phyloP scores from a whole-genome alignment of 176 grass and related monocot genomes.

The Saccharum spontaneum region DNA sequence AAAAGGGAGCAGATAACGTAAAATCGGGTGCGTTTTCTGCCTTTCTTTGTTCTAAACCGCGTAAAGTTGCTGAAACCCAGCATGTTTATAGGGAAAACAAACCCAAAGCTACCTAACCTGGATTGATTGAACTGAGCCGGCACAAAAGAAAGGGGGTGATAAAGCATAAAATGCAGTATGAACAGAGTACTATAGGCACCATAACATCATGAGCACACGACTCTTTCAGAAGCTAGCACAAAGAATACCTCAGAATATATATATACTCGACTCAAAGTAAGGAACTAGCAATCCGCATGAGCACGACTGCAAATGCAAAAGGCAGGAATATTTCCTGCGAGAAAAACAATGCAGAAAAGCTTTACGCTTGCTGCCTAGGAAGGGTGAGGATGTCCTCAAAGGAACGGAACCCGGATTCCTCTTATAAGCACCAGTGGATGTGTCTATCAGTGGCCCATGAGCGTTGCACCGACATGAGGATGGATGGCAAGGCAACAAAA shows the following conservation, averaged over 20 bases:
- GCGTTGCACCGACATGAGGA: conserved; percentile 19
- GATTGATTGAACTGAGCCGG: not conserved
- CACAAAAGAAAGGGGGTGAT: not conserved
- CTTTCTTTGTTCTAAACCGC: not conserved
- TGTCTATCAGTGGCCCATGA: not conserved
- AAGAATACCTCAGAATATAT: conserved; percentile 21
- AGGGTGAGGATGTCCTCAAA: conserved; percentile 7
- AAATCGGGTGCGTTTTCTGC: not conserved
- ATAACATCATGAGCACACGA: not conserved
- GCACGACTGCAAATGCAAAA: not conserved
- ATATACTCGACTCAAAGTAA: not conserved
- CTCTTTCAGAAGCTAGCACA: not conserved
- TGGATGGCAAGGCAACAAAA: not conserved
- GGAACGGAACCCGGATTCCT: not conserved
- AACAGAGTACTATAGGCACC: conserved; percentile 4
- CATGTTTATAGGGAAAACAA: conserved; percentile 7
- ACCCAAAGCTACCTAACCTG: not conserved
- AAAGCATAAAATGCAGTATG: conserved; percentile 4
- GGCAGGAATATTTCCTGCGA: conserved; percentile 6
- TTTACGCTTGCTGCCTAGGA: not conserved
- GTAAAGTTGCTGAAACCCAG: not conserved
- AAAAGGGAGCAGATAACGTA: not conserved
- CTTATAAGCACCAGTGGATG: conserved; percentile 32
- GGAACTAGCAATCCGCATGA: not conserved
- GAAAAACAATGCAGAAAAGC: not conserved